These are phyloP conservation scores for Aspergillus spinulosporus DNA, from an alignment of 2,329 filamentous ascomycete species.

Conservation along the genomic window DNA sequence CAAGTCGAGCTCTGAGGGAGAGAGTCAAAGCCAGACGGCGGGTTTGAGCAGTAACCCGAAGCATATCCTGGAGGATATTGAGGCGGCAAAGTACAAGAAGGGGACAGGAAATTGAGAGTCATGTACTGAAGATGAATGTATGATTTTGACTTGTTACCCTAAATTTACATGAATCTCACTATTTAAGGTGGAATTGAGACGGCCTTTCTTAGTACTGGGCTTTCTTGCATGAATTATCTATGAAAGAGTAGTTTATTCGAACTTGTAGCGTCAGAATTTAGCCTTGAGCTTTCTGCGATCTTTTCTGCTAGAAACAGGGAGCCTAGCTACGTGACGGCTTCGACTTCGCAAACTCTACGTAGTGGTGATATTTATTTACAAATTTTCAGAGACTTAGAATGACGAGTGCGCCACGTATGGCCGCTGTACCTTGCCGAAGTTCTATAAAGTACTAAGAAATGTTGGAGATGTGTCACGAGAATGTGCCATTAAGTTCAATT, in stretches of 20 bases:
- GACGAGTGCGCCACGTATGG: neutral
- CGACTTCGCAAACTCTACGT: too few species aligned
- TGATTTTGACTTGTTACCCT: neutral
- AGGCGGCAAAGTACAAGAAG: constrained; percentile 37
- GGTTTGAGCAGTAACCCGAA: constrained; percentile 44
- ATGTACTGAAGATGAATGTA: neutral
- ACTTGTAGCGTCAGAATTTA: too few species aligned
- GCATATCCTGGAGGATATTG: constrained; percentile 41
- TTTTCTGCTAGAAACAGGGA: too few species aligned
- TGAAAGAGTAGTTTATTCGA: too few species aligned
- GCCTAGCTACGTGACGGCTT: too few species aligned
- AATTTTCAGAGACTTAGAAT: too few species aligned
- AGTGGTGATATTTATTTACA: too few species aligned
- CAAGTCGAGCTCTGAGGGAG: neutral
- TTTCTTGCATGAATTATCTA: neutral
- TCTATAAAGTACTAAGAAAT: neutral
- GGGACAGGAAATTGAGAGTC: constrained; percentile 8
- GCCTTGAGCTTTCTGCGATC: too few species aligned
- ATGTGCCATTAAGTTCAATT: neutral
- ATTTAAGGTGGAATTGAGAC: too few species aligned
- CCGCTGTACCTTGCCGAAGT: neutral
- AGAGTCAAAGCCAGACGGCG: constrained; percentile 17
- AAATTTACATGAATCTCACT: neutral
- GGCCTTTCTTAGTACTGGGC: neutral
- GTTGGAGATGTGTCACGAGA: neutral